phyloP scores from a whole-genome alignment of 164 flowering plant species.

The Chloranthus sessilifolius region DNA sequence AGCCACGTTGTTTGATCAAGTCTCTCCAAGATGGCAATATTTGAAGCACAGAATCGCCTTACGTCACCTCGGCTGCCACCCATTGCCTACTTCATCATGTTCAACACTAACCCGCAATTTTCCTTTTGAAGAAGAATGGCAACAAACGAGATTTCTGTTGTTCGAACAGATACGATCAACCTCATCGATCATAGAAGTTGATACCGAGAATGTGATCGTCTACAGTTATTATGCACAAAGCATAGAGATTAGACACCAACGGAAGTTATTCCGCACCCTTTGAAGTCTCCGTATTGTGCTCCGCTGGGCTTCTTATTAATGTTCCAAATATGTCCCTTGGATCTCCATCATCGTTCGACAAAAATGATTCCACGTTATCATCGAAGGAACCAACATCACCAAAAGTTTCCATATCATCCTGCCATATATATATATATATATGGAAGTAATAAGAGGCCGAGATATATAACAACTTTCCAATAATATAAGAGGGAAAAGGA shows the following conservation, averaged over 20 bases:
- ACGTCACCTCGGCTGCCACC: too few relatives aligned
- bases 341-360: conserved; percentile 76
- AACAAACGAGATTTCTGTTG: conserved; percentile 63
- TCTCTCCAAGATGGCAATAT: too few relatives aligned
- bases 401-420: conserved; percentile 87
- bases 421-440: too few relatives aligned
- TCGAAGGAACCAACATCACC: conserved; percentile 82
- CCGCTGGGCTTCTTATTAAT: conserved; percentile 54
- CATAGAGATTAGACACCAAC: background rate
- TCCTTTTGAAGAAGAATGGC: conserved; percentile 86
- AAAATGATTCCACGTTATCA: conserved; percentile 79
- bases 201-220: conserved; percentile 10
- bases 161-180: conserved; percentile 53
- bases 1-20: too few relatives aligned
- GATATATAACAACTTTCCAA: too few relatives aligned
- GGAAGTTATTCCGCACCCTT: conserved; percentile 32
- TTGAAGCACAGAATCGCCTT: too few relatives aligned
- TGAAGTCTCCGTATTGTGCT: conserved; percentile 61
- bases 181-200: conserved; percentile 68
- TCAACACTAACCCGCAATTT: conserved; percentile 77
- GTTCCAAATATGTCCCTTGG: conserved; percentile 64
- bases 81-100: conserved; percentile 73
- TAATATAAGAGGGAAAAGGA: too few relatives aligned
- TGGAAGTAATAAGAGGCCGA: conserved; percentile 4
- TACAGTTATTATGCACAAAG: background rate